Base-by-base conservation (phyloP, 441 rosid species). In the Pelargonium citronellum region DNA sequence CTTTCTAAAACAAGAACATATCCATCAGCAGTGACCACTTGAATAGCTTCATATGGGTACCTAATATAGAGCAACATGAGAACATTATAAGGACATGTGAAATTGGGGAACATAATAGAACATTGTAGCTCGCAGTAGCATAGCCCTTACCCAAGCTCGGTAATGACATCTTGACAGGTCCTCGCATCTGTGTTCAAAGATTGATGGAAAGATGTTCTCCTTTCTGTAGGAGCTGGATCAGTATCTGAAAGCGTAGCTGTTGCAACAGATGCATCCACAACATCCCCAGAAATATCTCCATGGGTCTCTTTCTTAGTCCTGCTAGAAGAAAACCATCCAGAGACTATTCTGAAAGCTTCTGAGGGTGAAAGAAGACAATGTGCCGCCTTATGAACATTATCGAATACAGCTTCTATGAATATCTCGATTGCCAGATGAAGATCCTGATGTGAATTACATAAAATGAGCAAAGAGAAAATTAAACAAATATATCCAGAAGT, bases 31-130 rank as follows among this genome's bases (percentile, higher is more conserved):
- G 99, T 95, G 70, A 84, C 79, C 70, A 95, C 97, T 64, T 72
- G 91, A 73, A 95, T 90, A 44, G 98, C 98, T 86, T 95, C 99
- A 57, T 89, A 95, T 58, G 97, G 99, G 76, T 95, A 95, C 83
- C 99, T 90, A 81, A 63, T 34, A 69, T 61, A 82, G 16, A 75
- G 71, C 69, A 46, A 57, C 68, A 34, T 68, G 37, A 71, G 39
- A 79, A 69, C 60, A 7, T 20, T 55, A 39, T 24, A 24, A 24
- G 30, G 30, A 24, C 30, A 30, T 61, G 16, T 24, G 73, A 47
- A 24, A 72, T 12, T 66, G 41, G 20, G 1, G 16, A 20, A 43
- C n/a, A 51, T 11, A 64, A 16, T 55, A 51, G 10, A 16, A 8
- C 61, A 19, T 15, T 62, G 19, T 15, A 37, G 41, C 43, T 19